phyloP scores from a whole-genome alignment of 768 basidiomycete genomes.

The Lentinus brumalis region DNA sequence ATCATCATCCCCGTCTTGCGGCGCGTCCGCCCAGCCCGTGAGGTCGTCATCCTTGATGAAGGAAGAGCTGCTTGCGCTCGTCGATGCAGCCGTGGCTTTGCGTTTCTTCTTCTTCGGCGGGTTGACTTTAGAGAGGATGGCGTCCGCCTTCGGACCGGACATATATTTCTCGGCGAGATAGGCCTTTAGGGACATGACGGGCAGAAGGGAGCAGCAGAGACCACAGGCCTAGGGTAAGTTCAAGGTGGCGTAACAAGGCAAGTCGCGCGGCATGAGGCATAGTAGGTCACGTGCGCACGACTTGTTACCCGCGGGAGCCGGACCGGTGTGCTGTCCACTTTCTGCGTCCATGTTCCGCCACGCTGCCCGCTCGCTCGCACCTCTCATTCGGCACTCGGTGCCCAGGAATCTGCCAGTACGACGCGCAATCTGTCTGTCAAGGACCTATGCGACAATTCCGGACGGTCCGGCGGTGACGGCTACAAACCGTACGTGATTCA shows the following conservation, averaged over 20 bases:
- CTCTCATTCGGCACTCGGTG: slow-evolving; percentile 5
- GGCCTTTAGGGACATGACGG: slow-evolving; percentile 55
- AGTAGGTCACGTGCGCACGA: no score
- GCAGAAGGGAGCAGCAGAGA: not conserved
- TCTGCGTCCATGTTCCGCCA: slow-evolving; percentile 15
- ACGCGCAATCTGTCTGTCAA: not conserved
- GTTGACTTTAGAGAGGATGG: slow-evolving; percentile 74
- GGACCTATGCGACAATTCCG: slow-evolving; percentile 16
- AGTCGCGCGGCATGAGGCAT: no score
- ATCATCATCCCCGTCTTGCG: slow-evolving; percentile 58
- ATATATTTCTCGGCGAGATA: slow-evolving; percentile 94
- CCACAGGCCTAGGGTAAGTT: no score
- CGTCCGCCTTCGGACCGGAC: slow-evolving; percentile 95
- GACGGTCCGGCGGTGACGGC: slow-evolving; percentile 41
- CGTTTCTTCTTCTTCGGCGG: slow-evolving; percentile 77
- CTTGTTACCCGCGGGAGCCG: no score
- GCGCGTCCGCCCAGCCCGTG: slow-evolving; percentile 54
- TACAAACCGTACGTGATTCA: slow-evolving; percentile 59
- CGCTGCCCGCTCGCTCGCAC: slow-evolving; percentile 8
- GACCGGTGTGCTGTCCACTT: slow-evolving; percentile 1
- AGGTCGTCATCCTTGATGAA: slow-evolving; percentile 66
- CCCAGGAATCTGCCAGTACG: not conserved
- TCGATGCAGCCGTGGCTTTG: slow-evolving; percentile 44
- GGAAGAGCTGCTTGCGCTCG: slow-evolving; percentile 31
- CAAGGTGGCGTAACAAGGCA: not conserved